Conservation (phyloP, 192 early-diverging fungal species). For the Geosiphon pyriformis region DNA sequence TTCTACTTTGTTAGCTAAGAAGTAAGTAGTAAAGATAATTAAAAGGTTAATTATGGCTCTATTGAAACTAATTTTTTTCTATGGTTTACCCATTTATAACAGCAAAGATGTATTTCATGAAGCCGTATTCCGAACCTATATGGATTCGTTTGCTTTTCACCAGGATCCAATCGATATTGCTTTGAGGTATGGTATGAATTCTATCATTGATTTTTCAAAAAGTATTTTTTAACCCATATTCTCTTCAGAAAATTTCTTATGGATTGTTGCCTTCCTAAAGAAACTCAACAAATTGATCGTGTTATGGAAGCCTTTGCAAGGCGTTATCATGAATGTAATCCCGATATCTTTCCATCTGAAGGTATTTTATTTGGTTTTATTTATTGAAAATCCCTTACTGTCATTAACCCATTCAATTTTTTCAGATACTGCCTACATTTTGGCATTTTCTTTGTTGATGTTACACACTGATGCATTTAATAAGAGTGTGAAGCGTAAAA, state of each 20-base stretch:
- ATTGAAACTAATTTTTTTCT: too few relatives aligned
- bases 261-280: constrained; percentile 68
- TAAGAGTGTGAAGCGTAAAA: constrained; percentile 70
- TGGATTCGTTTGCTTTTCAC: constrained; percentile 57
- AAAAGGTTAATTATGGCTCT: too few relatives aligned
- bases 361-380: constrained; percentile 18
- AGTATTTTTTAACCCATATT: too few relatives aligned
- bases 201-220: constrained; percentile 4
- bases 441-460: constrained; percentile 76
- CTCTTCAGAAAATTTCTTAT: constrained; percentile 61
- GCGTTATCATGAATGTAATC: constrained; percentile 66
- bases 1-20: constrained; percentile 49
- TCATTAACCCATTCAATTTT: not conserved
- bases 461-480: constrained; percentile 88
- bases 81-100: too few relatives aligned
- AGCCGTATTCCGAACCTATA: constrained; percentile 51
- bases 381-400: not conserved
- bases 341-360: constrained; percentile 51
- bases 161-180: constrained; percentile 62
- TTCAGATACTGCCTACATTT: constrained; percentile 64
- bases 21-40: constrained; percentile 20
- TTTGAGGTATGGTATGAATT: constrained; percentile 34
- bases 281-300: constrained; percentile 81
- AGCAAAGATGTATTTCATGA: constrained; percentile 43
- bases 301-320: constrained; percentile 69